Evolutionary conservation across 176 grass and related monocot genomes (phyloP), one percentile per base, ranked within the genome.

Genomic region (Eleusine indica): DNA sequence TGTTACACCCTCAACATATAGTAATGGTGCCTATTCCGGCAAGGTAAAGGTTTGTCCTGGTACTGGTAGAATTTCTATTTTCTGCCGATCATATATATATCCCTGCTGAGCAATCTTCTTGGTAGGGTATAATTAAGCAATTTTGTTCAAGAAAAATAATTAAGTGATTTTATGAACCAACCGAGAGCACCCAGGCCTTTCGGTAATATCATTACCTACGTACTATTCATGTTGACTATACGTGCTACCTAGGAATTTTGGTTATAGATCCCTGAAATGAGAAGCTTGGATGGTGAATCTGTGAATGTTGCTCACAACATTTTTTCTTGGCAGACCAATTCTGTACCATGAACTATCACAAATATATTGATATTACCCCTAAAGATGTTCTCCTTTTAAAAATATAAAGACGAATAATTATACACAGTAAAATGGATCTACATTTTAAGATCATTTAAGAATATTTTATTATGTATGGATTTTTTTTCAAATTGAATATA

Each of bases 1-100:
- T 17, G 77, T 86, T 17, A 19, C 56, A 21, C 72, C 54, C 29
- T 77, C 83, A 39, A 64, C 57, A 48, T 82, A 71, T 47, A 82
- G 15, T 66, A 66, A 71, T 72, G 66, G 71, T 4, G 49, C 12
- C 47, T 84, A 75, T 4, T 77, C 21, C 54, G 77, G 15, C 15
- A 57, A 22, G 71, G 35, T 21, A 21, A 46, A 83, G 58, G 19
- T 13, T 46, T 78, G 66, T 73, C 65, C 2, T 47, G 2, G 32
- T 35, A 35, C 35, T 62, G 6, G 13, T 46, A 89, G 65, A 38
- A 54, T 70, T 75, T 25, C 37, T 47, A 47, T 47, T 85, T 77
- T 85, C 2, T 81, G 72, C 54, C 43, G 9, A 74, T 80, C 77
- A 61, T 61, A 54, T 54, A 41, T 41, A 49, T 2, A 18, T 35